Evolutionary conservation across 202 grass and related monocot species (phyloP), one percentile per base, ranked within the genome.

Genomic region (Miscanthus sacchariflorus): DNA sequence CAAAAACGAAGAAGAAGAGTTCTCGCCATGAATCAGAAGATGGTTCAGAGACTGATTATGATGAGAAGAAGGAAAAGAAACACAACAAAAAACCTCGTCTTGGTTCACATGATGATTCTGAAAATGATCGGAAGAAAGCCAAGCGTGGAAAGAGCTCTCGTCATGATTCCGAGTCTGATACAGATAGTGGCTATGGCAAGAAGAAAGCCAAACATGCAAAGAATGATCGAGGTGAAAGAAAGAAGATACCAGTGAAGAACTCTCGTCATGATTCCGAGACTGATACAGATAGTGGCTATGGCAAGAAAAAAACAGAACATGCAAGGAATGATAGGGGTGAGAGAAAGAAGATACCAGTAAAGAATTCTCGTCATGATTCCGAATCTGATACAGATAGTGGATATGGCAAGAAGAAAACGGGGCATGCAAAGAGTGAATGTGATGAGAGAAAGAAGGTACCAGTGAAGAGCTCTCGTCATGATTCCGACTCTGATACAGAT

Each of bases 371-470:
- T 56, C 49, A 66, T 12, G 87, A 87, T 33, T 82, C 19, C 6
- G 21, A 82, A 46, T 59, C 70, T 78, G 94, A 93, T 76, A 92
- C 85, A 14, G 89, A 93, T 79, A 84, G 79, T 75, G 90, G 89
- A 66, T 68, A 68, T 87, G 85, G 64, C 2, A 90, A 82, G 76
- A 87, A 76, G 44, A 91, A 84, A 72, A 82, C 13, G 79, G 90
- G 85, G 78, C 54, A 72, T 49, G 76, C 21, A 14, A 90, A 80
- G 79, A 84, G 14, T 43, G 64, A 79, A 35, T 73, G 24, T 2
- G 33, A 21, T 56, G 23, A 42, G 54, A 61, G 36, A 78, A 56
- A 78, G 52, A 35, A 78, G 36, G 49, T 58, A 77, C 30, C 24
- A 12, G 77, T 33, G 5, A 59, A 79, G 13, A 79, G 33, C 3